Base-by-base conservation (phyloP, 108 stramenopile species). In the Cyclotella distinguenda region DNA sequence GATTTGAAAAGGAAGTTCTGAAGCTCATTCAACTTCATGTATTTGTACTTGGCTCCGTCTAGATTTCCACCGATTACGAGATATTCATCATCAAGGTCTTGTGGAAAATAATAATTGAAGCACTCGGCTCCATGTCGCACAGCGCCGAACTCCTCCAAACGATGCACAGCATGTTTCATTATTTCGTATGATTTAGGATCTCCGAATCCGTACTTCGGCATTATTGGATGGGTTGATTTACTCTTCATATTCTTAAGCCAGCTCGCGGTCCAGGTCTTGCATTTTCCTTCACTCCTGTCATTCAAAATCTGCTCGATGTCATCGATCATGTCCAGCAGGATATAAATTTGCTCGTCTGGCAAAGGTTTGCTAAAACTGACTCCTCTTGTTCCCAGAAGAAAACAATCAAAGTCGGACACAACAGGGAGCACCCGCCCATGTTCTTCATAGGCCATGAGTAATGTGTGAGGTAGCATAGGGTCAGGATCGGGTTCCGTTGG, bases 31-130 rank as follows among this genome's bases (percentile, higher is more conserved):
- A 82, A 72, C 36, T 74, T 80, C 63, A 88, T 80, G 43, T 88
- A 86, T 55, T 80, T 83, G 72, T 68, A 74, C 16, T 69, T 74
- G 8, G 55, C 74, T 15, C 55, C 74, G 49, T 72, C 82, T 49
- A 70, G 61, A 43, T 63, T 53, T 32, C 73, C 72, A 28, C 72
- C 72, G 60, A 89, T 80, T n/a, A 86, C 68, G 12, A 89, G 60
- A 34, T 38, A 55, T 42, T 73, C 76, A 1, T 89, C 85, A 66
- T 89, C 87, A 35, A 89, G 66, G 62, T 86, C 83, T 78, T 89
- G 87, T 34, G 87, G 87, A 53, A 89, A 89, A 46, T 82, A 76
- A 52, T 81, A 86, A 73, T 88, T 88, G 76, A 85, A 88, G 52
- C 87, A 86, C 76, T 88, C 45, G 3, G 81, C 82, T 15, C 87